A percentile compares a stretch with the other conserved stretches of the same genome.
phyloP scores from a whole-genome alignment of 495 filamentous ascomycete genomes.

The Terfezia claveryi region DNA sequence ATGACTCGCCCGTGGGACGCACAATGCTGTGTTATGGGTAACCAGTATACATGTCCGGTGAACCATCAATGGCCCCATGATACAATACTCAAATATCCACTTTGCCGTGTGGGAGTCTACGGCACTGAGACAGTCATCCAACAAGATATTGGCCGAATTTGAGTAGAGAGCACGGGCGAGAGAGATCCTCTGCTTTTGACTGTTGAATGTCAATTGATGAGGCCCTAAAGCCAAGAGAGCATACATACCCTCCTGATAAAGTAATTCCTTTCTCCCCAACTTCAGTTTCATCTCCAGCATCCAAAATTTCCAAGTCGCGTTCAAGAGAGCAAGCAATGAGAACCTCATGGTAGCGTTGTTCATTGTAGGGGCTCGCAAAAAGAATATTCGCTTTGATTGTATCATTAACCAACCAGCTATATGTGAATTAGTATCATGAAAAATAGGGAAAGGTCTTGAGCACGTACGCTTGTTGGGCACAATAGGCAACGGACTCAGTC shows the following conservation, averaged over 20 bases:
- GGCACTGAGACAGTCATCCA: constrained; percentile 92
- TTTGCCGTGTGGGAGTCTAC: constrained; percentile 98
- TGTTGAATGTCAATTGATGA: background rate
- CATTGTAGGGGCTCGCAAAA: constrained; percentile 65
- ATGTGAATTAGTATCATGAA: background rate
- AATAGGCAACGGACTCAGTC: constrained; percentile 84
- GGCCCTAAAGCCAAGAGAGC: background rate
- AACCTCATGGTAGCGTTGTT: constrained; percentile 68
- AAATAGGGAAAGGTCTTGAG: background rate
- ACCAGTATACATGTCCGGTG: constrained; percentile 82
- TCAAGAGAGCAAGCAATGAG: constrained; percentile 83
- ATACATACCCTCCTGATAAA: constrained; percentile 50
- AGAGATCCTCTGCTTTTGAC: constrained; percentile 90
- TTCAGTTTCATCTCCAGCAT: constrained; percentile 76
- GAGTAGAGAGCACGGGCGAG: constrained; percentile 85
- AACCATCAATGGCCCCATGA: constrained; percentile 76
- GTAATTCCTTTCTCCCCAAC: constrained; percentile 97
- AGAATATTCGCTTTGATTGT: constrained; percentile 93
- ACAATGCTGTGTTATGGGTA: constrained; percentile 82
- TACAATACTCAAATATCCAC: constrained; percentile 88
- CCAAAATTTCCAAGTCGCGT: constrained; percentile 77
- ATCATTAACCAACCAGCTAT: constrained; percentile 72
- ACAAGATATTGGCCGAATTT: constrained; percentile 65
- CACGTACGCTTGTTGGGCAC: constrained; percentile 61
- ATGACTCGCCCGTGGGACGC: constrained; percentile 52